Evolutionary conservation across 345 rosid genomes (phyloP).

Genomic region (Eucalyptus caleyi): DNA sequence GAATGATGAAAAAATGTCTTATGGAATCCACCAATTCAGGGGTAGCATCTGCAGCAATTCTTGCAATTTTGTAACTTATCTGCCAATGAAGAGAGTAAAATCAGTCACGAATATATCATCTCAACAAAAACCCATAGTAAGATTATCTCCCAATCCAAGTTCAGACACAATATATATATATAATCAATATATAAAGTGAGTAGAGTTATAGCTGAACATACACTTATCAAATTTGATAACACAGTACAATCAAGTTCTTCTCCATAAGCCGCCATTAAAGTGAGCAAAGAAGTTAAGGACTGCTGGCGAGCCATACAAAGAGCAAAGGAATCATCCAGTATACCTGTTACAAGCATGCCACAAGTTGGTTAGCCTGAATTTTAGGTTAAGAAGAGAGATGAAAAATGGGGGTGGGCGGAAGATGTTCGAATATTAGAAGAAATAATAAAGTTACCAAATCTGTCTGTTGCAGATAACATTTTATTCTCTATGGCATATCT

Average conservation of each 20-base stretch:
- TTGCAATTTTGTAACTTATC: constrained; percentile 60
- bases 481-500: constrained; percentile 58
- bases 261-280: constrained; percentile 59
- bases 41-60: constrained; percentile 68
- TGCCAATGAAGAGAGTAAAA: constrained; percentile 13
- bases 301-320: constrained; percentile 88
- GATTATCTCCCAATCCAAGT: background rate
- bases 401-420: background rate
- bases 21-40: constrained; percentile 40
- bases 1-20: constrained; percentile 39
- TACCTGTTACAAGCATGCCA: constrained; percentile 28
- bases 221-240: constrained; percentile 68
- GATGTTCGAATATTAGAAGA: background rate
- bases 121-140: background rate
- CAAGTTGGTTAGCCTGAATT: background rate
- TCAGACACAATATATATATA: background rate
- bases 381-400: background rate
- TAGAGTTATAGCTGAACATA: constrained; percentile 12
- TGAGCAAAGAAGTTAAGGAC: constrained; percentile 70
- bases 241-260: constrained; percentile 74
- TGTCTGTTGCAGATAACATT: constrained; percentile 49
- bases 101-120: background rate
- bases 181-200: background rate
- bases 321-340: constrained; percentile 87
- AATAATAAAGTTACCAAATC: constrained; percentile 50